Percentiles rank a stretch among this genome's conserved stretches.
Conservation (phyloP, 345 rosid species). For the Linum lewisii region DNA sequence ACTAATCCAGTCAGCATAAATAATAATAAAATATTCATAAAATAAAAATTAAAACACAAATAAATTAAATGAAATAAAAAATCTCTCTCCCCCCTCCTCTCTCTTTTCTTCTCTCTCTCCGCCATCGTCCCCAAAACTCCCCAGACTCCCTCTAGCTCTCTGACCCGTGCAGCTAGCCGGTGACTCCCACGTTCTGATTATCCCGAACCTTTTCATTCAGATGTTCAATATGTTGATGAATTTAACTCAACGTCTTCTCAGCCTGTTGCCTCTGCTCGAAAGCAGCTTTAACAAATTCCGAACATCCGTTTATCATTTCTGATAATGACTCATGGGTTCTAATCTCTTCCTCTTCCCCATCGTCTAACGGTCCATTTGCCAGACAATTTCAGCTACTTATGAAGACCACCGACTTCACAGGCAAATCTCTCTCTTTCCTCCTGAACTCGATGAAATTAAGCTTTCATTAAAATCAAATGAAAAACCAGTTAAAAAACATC, state of each 20-base stretch:
- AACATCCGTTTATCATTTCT: constrained; percentile 38
- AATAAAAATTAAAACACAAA: no score
- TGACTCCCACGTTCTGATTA: constrained; percentile 33
- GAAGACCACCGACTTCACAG: constrained; percentile 34
- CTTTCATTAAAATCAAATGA: constrained; percentile 9
- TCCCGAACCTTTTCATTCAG: constrained; percentile 38
- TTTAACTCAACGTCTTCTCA: constrained; percentile 35
- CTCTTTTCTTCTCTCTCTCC: no score
- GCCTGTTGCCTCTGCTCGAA: constrained; percentile 31
- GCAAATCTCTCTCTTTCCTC: constrained; percentile 38
- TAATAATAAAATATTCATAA: no score
- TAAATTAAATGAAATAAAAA: no score
- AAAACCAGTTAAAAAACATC: background rate
- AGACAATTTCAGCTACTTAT: constrained; percentile 35
- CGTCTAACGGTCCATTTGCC: constrained; percentile 21
- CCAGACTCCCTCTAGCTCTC: no score
- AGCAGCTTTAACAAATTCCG: constrained; percentile 30
- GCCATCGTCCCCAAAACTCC: no score
- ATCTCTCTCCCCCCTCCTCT: no score
- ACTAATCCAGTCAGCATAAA: no score
- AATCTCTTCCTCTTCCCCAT: constrained; percentile 11
- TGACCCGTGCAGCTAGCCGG: no score
- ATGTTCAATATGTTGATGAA: constrained; percentile 49
- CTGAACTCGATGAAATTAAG: constrained; percentile 24
- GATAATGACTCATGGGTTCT: constrained; percentile 9